Evolutionary conservation across 129 eudicot genomes (phyloP), one percentile per base, ranked within the genome.

Genomic region (Flaveria brownii): DNA sequence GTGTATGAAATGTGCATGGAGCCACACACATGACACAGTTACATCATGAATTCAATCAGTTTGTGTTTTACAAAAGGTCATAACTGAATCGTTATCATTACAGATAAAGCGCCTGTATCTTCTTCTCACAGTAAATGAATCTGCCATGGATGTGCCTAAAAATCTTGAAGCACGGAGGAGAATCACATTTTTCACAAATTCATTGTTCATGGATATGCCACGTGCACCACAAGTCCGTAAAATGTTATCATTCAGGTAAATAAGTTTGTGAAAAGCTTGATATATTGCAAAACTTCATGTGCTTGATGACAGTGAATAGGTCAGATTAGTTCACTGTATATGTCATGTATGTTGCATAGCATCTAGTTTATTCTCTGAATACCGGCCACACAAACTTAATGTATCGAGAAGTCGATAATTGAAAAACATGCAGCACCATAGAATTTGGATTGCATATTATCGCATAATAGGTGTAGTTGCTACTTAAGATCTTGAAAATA

Each of bases 161-260:
- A 95, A 95, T 83, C 97, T 95, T 81, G 99, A 95, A 82, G 97
- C 99, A 70, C 90, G 97, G 66, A 77, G 99, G 74, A 87, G 99
- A 88, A 89, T 95, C 59, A 83, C 99, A 73, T 95, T 91, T 81
- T 95, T 95, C 79, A 83, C 99, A 78, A 95, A 95, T 83, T 95
- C 99, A 39, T 80, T 95, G 71, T 95, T 95, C 82, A 95, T 91
- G 99, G 86, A 91, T 77, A 95, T 95, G 99, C 99, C 99, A 80
- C 92, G 92, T 54, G 99, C 99, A 68, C 99, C 99, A 64, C 90
- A 83, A 80, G 99, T 91, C 18, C 96, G 97, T 56, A 91, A 91
- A 82, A 95, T 95, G 99, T 86, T 91, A 61, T 91, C 99, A 26
- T 95, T 95, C 89, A 91, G 97, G 99, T 95, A 56, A 60, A n/a